phyloP scores from a whole-genome alignment of 768 basidiomycete genomes.

The Fomitopsis pulvina region DNA sequence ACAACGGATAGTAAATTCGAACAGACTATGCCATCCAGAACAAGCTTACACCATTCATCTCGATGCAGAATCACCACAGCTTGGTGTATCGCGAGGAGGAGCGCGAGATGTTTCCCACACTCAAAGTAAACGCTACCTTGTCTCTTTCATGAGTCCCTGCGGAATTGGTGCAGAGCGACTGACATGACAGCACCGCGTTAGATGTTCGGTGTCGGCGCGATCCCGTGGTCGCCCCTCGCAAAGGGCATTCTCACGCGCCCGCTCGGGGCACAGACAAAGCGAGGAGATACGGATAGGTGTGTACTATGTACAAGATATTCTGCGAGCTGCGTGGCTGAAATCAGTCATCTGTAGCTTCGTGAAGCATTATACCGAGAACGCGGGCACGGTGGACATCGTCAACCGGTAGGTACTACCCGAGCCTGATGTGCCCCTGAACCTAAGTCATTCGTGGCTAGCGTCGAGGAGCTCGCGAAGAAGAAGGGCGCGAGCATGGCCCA shows the following conservation, averaged over 20 bases:
- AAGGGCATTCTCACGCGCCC: slow-evolving; percentile 26
- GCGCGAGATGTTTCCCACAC: slow-evolving; percentile 47
- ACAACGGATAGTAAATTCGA: neutral
- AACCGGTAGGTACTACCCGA: slow-evolving; percentile 14
- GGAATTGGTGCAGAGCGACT: too few relatives aligned
- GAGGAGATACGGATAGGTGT: slow-evolving; percentile 20
- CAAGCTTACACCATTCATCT: slow-evolving; percentile 46
- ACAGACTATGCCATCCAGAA: slow-evolving; percentile 36
- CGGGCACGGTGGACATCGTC: slow-evolving; percentile 31
- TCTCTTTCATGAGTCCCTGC: neutral
- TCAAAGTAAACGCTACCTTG: slow-evolving; percentile 23
- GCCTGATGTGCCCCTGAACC: too few relatives aligned
- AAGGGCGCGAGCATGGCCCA: slow-evolving; percentile 27
- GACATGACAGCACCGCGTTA: slow-evolving; percentile 2
- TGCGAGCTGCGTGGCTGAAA: neutral
- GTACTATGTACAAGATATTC: neutral
- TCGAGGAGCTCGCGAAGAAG: slow-evolving; percentile 36
- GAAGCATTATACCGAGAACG: neutral
- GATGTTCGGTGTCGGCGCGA: slow-evolving; percentile 25
- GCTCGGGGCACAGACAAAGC: slow-evolving; percentile 9
- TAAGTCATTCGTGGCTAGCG: slow-evolving; percentile 23
- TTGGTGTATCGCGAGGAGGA: slow-evolving; percentile 58
- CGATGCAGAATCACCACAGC: slow-evolving; percentile 58
- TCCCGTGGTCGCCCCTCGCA: slow-evolving; percentile 33
- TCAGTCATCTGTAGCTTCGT: neutral